A percentile compares a stretch with the other conserved stretches of the same genome.
Evolutionary conservation across 2,329 filamentous ascomycete genomes (phyloP).

Genomic region (Myrmaecium sp.): DNA sequence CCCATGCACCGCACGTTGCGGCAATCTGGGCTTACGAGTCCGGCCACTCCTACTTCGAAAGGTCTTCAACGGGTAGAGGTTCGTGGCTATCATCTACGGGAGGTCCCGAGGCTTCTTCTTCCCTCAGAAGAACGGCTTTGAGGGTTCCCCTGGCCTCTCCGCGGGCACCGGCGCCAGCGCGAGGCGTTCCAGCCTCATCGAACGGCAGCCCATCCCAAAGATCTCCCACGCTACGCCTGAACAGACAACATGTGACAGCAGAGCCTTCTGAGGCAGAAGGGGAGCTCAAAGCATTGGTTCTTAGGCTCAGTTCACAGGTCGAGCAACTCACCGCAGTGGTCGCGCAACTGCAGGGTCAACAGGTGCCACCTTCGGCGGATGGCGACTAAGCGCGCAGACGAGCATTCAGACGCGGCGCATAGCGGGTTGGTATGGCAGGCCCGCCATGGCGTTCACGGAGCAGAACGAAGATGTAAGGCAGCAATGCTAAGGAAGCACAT

Average conservation of each 20-base stretch:
- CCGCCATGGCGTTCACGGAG: no score
- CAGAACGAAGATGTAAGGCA: no score
- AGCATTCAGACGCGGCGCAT: no score
- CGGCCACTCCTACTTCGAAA: slow-evolving; percentile 12
- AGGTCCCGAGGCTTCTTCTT: slow-evolving; percentile 14
- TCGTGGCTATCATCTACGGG: slow-evolving; percentile 12
- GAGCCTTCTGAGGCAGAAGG: slow-evolving; percentile 13
- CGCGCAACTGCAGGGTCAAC: slow-evolving; percentile 19
- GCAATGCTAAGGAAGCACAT: no score
- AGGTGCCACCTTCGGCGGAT: slow-evolving; percentile 15
- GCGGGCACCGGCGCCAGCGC: slow-evolving; percentile 10
- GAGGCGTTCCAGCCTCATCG: slow-evolving; percentile 11
- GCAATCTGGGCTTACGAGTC: slow-evolving; percentile 52
- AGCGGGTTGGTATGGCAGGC: no score
- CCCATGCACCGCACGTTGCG: slow-evolving; percentile 51
- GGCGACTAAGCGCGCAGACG: slow-evolving; percentile 11
- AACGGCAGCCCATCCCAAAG: slow-evolving; percentile 8
- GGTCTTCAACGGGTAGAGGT: no score
- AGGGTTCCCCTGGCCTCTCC: slow-evolving; percentile 17
- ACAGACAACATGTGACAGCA: slow-evolving; percentile 10
- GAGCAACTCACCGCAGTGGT: slow-evolving; percentile 23
- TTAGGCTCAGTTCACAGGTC: slow-evolving; percentile 21
- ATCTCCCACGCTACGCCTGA: slow-evolving; percentile 8
- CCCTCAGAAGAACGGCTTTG: slow-evolving; percentile 3
- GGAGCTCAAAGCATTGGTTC: slow-evolving; percentile 19